phyloP scores from a whole-genome alignment of 441 rosid genomes.

The Jatropha podagrica region DNA sequence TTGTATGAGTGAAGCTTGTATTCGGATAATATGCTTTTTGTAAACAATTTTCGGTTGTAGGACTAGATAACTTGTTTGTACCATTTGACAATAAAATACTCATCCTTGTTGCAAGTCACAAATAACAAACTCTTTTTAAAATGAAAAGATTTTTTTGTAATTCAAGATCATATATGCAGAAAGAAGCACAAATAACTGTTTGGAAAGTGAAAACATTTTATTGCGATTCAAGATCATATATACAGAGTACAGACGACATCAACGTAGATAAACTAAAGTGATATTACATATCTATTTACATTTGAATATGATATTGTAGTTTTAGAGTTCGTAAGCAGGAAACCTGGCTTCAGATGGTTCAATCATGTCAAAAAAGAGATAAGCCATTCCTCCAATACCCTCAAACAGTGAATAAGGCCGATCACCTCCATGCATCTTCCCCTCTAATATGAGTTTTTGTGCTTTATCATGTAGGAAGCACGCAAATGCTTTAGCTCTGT shows the following conservation, averaged over 20 bases:
- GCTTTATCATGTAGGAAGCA: constrained; percentile 64
- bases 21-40: constrained; percentile 27
- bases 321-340: constrained; percentile 62
- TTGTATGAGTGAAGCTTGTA: constrained; percentile 21
- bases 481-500: constrained; percentile 60
- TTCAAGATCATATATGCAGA: neutral
- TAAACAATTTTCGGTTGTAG: constrained; percentile 28
- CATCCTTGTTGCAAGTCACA: constrained; percentile 21
- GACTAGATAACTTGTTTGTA: constrained; percentile 25
- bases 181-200: neutral
- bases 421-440: constrained; percentile 74
- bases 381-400: constrained; percentile 69
- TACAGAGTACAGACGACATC: neutral
- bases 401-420: constrained; percentile 57
- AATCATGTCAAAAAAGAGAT: constrained; percentile 53
- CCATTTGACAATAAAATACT: constrained; percentile 37
- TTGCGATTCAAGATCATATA: neutral
- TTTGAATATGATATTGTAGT: neutral
- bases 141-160: neutral
- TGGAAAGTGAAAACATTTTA: neutral
- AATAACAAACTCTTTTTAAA: neutral
- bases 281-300: neutral
- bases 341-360: constrained; percentile 57
- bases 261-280: neutral
- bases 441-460: constrained; percentile 43